phyloP scores from a whole-genome alignment of 2,329 filamentous ascomycete genomes.

The Colletotrichum kahawae region DNA sequence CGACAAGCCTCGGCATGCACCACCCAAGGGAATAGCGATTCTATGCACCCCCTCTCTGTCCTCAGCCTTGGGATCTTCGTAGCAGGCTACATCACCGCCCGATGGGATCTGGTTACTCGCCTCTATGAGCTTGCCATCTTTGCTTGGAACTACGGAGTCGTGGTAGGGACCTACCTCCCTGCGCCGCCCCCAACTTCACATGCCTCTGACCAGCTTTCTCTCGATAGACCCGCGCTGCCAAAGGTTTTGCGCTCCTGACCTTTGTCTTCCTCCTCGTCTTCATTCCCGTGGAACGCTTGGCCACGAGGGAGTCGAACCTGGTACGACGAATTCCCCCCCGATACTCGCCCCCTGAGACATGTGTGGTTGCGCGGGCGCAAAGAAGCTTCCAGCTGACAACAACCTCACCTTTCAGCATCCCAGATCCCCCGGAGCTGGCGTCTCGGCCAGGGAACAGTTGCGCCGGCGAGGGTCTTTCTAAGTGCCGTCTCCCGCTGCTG shows the following conservation, averaged over 20 bases:
- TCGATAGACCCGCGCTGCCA: constrained; percentile 77
- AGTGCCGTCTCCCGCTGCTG: constrained; percentile 33
- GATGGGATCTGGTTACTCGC: constrained; percentile 97
- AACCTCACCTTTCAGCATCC: constrained; percentile 68
- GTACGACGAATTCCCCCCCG: constrained; percentile 56
- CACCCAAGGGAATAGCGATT: constrained; percentile 49
- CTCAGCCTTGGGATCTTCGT: constrained; percentile 98
- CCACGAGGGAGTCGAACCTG: constrained; percentile 77
- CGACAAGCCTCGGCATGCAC: constrained; percentile 45
- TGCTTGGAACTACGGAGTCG: constrained; percentile 97
- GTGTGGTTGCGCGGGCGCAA: constrained; percentile 8
- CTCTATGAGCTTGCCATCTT: constrained; percentile 97
- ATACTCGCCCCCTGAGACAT: constrained; percentile 12
- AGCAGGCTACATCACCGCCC: constrained; percentile 98
- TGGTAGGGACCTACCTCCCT: constrained; percentile 62
- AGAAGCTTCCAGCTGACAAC: constrained; percentile 28
- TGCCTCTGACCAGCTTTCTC: neutral
- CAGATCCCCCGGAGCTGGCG: constrained; percentile 75
- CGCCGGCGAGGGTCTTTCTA: constrained; percentile 94
- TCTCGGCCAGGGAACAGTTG: constrained; percentile 95
- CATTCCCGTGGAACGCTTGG: constrained; percentile 83
- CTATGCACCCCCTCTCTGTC: constrained; percentile 98
- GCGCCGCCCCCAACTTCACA: neutral
- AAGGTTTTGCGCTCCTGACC: constrained; percentile 83
- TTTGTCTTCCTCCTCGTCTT: constrained; percentile 84